A percentile compares a stretch with the other conserved stretches of the same genome.
Conservation (phyloP, 176 grass and related monocot species). For the Carex littledalei region DNA sequence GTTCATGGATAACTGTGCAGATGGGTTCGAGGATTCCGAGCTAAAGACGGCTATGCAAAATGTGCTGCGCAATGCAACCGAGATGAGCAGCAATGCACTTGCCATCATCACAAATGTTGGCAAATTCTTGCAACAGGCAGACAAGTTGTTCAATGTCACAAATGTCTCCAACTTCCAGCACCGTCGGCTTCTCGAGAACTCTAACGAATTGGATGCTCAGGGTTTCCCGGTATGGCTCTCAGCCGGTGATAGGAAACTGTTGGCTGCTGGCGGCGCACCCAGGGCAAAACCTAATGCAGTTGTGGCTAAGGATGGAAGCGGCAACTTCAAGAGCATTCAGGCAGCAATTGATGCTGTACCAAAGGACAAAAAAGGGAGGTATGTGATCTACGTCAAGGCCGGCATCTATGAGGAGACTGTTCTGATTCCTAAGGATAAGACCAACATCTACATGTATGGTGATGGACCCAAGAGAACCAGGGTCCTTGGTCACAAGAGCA, state of each 20-base stretch:
- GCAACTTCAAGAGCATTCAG: conserved; percentile 74
- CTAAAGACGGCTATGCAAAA: conserved; percentile 60
- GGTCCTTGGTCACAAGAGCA: conserved; percentile 54
- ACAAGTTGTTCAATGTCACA: not conserved
- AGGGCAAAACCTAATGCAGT: conserved; percentile 52
- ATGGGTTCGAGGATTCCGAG: conserved; percentile 64
- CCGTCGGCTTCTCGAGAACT: conserved; percentile 26
- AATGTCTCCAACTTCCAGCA: conserved; percentile 23
- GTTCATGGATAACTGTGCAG: conserved; percentile 65
- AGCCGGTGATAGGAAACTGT: conserved; percentile 44
- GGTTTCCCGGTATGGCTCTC: conserved; percentile 52
- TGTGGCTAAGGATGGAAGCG: conserved; percentile 80
- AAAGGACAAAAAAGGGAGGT: conserved; percentile 29
- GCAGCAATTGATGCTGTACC: conserved; percentile 51
- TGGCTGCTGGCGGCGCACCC: not conserved
- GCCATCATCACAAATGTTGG: conserved; percentile 55
- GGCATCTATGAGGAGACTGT: conserved; percentile 82
- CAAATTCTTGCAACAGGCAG: conserved; percentile 2
- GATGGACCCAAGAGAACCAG: conserved; percentile 46
- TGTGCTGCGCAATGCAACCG: conserved; percentile 53
- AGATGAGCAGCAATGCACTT: conserved; percentile 87
- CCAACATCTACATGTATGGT: conserved; percentile 85
- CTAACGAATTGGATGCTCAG: conserved; percentile 34
- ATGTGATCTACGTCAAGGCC: conserved; percentile 87
- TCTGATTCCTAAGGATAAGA: conserved; percentile 31